Percentiles rank a stretch among this genome's conserved stretches.
These are phyloP conservation scores for Euryodendron excelsum DNA, from an alignment of 148 eudicot species.

Conservation along the genomic window DNA sequence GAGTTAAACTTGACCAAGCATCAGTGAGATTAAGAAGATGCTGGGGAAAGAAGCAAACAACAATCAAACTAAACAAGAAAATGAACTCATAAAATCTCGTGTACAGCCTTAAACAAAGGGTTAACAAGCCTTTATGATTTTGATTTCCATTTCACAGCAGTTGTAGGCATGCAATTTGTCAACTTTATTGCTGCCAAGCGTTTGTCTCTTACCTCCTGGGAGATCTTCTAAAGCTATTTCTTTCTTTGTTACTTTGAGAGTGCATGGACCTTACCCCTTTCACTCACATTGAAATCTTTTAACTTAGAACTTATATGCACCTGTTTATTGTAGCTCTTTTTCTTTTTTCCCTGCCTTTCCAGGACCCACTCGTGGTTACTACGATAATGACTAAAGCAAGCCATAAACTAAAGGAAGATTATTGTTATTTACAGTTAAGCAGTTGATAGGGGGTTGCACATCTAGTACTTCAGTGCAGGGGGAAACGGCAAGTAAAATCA, in stretches of 20 bases:
- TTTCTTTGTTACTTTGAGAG: background rate
- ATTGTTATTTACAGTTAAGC: too few species aligned
- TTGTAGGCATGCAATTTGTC: background rate
- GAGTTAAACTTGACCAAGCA: background rate
- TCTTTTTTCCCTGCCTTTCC: background rate
- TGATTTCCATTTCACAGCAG: background rate
- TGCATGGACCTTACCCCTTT: background rate
- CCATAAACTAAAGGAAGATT: background rate
- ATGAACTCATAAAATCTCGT: background rate
- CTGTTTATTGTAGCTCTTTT: background rate
- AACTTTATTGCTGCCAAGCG: constrained; percentile 1
- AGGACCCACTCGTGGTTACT: background rate
- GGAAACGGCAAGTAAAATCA: background rate
- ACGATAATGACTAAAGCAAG: background rate
- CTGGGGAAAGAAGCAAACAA: background rate
- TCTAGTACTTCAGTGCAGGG: too few species aligned
- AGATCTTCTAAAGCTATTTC: background rate
- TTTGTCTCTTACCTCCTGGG: background rate
- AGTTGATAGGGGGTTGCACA: too few species aligned
- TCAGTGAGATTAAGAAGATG: background rate
- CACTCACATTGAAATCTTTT: background rate
- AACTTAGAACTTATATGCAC: background rate
- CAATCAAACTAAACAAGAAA: background rate
- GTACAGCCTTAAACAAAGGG: background rate
- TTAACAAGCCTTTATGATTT: background rate